A percentile compares a stretch with the other conserved stretches of the same genome.
Conservation (phyloP, 208 protist genomes). For the Leishmania turanica region DNA sequence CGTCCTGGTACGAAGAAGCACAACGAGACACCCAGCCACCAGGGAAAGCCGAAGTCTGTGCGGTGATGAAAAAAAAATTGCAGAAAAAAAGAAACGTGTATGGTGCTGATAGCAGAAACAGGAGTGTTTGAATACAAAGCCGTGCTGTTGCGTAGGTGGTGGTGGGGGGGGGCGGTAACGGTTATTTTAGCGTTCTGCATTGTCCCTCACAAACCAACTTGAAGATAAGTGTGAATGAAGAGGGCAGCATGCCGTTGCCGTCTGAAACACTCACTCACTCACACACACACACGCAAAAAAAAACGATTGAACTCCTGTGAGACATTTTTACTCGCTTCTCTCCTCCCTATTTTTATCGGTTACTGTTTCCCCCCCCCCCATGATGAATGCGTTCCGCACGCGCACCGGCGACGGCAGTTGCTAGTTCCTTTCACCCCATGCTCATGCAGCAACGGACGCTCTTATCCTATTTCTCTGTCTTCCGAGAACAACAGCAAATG, state of each 20-base stretch:
- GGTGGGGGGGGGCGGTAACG: not conserved
- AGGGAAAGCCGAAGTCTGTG: slow-evolving; percentile 85
- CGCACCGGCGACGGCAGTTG: not conserved
- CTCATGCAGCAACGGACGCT: not conserved
- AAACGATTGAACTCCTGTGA: not conserved
- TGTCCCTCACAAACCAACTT: not conserved
- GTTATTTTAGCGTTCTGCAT: not conserved
- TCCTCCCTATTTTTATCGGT: not conserved
- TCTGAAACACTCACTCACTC: not conserved
- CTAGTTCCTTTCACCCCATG: not conserved
- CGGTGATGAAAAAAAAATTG: slow-evolving; percentile 41
- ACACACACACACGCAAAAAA: not conserved
- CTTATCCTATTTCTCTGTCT: slow-evolving; percentile 3
- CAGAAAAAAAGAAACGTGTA: not conserved
- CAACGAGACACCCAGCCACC: slow-evolving; percentile 71
- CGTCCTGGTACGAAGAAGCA: slow-evolving; percentile 69
- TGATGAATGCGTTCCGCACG: not conserved
- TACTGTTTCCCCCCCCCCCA: not conserved
- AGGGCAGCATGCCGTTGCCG: not conserved
- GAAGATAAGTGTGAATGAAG: not conserved
- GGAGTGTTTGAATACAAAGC: not conserved
- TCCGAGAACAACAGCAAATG: not conserved
- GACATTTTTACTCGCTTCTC: not conserved
- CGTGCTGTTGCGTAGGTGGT: not conserved
- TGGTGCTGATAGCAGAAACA: not conserved